Evolutionary conservation across 1,139 yeast genomes (phyloP), one percentile per base, ranked within the genome.

Genomic region (Kazachstania sp.): DNA sequence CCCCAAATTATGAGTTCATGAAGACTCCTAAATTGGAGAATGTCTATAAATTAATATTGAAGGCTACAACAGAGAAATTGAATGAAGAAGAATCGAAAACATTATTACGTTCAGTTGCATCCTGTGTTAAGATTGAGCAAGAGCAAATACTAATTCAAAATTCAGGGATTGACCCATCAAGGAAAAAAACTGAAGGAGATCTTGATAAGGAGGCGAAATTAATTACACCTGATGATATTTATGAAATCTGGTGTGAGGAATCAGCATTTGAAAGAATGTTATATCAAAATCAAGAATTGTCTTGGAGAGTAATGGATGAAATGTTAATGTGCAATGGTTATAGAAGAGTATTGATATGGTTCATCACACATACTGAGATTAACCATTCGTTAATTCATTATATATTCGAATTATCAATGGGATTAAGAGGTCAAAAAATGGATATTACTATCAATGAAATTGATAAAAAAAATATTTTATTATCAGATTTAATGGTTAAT

Each of bases 271-370:
- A 72, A 41, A 62, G 63, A 28, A 66, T 74, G 61, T 48, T 72
- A 20, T 60, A 63, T 19, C 54, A 58, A 41, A 74, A 75, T 52
- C 72, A 72, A 5, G 67, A 71, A 28, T 64, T 79, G 7, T 75
- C 81, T 0, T 72, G 78, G 57, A 68, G 75, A 29, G 63, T 81
- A 43, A 68, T 81, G 64, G 87, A 82, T 63, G 90, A 83, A 62
- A 68, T 83, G 71, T 66, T 83, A 44, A 81, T 82, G 85, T 75
- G 79, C 48, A 66, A 68, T 47, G 86, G 86, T 0, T 74, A 72
- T 54, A 70, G 88, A 51, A 64, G 86, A 37, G 75, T 74, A 0
- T 59, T 81, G n/a, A 78, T 83, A 36, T 81, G 86, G 86, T 78
- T 75, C 51, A 58, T 83, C 15, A 79, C 87, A 1, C 85, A 80